Conservation (phyloP, 2,329 filamentous ascomycete genomes). For the Ceratocystis alfenasii region DNA sequence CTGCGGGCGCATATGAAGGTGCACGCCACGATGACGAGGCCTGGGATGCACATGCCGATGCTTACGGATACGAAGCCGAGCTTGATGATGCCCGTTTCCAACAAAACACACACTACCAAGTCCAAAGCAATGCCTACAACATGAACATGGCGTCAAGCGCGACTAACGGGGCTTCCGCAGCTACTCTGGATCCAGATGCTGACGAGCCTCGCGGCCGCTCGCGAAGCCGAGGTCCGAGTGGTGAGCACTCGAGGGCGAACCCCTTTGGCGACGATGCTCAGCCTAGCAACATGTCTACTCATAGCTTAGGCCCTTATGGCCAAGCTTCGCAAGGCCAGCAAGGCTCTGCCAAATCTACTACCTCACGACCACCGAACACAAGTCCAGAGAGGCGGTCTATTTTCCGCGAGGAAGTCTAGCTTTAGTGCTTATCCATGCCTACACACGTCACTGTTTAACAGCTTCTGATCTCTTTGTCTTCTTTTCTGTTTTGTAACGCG, state of each 20-base stretch:
- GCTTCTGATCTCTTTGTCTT: neutral
- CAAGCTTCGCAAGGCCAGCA: conserved; percentile 27
- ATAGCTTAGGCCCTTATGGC: conserved; percentile 57
- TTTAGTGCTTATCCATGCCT: neutral
- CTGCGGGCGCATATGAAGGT: conserved; percentile 59
- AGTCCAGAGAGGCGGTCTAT: conserved; percentile 57
- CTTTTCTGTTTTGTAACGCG: neutral
- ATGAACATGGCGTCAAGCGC: conserved; percentile 38
- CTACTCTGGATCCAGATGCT: conserved; percentile 19
- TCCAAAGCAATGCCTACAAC: conserved; percentile 36
- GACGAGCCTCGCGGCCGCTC: conserved; percentile 30
- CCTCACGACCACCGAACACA: conserved; percentile 34
- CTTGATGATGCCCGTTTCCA: conserved; percentile 17
- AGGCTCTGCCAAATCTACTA: conserved; percentile 26
- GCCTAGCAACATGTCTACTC: conserved; percentile 47
- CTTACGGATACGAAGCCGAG: conserved; percentile 36
- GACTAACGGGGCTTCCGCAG: conserved; percentile 27
- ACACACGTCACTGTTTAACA: neutral
- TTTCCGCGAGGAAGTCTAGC: conserved; percentile 56
- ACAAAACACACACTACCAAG: conserved; percentile 22
- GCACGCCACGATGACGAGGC: conserved; percentile 55
- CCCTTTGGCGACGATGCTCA: conserved; percentile 62
- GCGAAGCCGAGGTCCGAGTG: conserved; percentile 34
- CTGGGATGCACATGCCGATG: conserved; percentile 64
- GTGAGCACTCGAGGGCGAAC: conserved; percentile 35